Base-by-base conservation (phyloP, 2,329 filamentous ascomycete genomes). In the Didymella keratinophila region DNA sequence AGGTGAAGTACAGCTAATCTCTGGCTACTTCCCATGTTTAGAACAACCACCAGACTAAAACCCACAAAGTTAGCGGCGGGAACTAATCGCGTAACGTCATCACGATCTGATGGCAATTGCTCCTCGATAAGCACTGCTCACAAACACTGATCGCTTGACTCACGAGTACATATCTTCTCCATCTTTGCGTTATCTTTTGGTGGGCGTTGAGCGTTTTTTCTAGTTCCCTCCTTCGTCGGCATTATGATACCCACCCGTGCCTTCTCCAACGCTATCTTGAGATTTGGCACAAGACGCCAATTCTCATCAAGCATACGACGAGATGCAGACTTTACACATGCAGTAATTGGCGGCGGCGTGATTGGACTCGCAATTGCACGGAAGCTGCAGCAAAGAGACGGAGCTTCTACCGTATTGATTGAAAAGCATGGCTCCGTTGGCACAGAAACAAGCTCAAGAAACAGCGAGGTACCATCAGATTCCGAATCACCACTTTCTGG, bases 401-500 rank as follows among this genome's bases (percentile, higher is more conserved):
- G 82, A 20, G 83, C 84, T 6, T 86, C 86, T 2, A 94, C 91
- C 0, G 83, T 97, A 12, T 81, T 97, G 52, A 86, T 97, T 1
- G 93, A 97, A 78, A 87, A 90, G 25, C 91, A 97, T 80, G 78
- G 82, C 21, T 82, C 84, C 49, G 83, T 91, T 25, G 93, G 93
- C 48, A 94, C 87, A 27, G 93, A 97, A 80, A 97, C 93, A 0
- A 93, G 90, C 62, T 91, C 90, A 64, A 88, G 93, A 66, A 97
- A 97, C 80, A 94, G 90, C 72, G 93, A 98, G 84, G 86, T 87
- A 70, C 56, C 18, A 23, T 30, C 18, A 32, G 14, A 23, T 8
- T 21, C 34, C 18, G 9, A 12, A 21, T 21, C 1, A 16, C 18
- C 4, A 36, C 14, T 39, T 8, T 39, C 10, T 21, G 9, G 16